Conservation (phyloP, 192 early-diverging fungal species). For the Chytriomyces confervae region DNA sequence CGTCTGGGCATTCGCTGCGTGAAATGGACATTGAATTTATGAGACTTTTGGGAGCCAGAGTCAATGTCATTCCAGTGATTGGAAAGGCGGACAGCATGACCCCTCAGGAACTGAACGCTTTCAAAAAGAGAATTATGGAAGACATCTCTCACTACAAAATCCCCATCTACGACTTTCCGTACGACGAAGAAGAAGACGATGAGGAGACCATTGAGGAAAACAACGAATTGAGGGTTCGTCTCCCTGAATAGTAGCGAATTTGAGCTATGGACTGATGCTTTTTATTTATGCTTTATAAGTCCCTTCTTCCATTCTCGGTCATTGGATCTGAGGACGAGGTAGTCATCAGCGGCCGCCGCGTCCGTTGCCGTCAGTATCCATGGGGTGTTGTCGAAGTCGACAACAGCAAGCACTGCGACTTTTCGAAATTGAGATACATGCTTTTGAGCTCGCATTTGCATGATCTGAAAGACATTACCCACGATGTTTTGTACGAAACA, state of each 20-base stretch:
- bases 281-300: constrained; percentile 41
- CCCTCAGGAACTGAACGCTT: constrained; percentile 83
- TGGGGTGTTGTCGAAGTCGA: constrained; percentile 68
- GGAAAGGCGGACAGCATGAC: constrained; percentile 94
- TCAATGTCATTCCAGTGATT: constrained; percentile 96
- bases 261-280: no score
- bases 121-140: constrained; percentile 96
- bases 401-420: constrained; percentile 66
- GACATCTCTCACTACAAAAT: constrained; percentile 96
- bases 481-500: constrained; percentile 58
- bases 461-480: constrained; percentile 69
- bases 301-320: constrained; percentile 63
- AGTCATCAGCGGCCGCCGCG: constrained; percentile 54
- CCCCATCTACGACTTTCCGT: constrained; percentile 98
- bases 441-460: constrained; percentile 76
- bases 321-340: constrained; percentile 69
- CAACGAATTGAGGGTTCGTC: constrained; percentile 80
- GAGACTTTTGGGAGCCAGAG: constrained; percentile 85
- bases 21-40: constrained; percentile 89
- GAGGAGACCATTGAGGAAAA: constrained; percentile 99
- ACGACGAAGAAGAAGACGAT: constrained; percentile 94
- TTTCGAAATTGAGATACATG: constrained; percentile 65
- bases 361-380: constrained; percentile 70
- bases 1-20: constrained; percentile 94
- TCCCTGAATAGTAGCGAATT: no score